Evolutionary conservation across 1,284 basidiomycete genomes (phyloP), one percentile per base, ranked within the genome.

Genomic region (Irpex sp.): DNA sequence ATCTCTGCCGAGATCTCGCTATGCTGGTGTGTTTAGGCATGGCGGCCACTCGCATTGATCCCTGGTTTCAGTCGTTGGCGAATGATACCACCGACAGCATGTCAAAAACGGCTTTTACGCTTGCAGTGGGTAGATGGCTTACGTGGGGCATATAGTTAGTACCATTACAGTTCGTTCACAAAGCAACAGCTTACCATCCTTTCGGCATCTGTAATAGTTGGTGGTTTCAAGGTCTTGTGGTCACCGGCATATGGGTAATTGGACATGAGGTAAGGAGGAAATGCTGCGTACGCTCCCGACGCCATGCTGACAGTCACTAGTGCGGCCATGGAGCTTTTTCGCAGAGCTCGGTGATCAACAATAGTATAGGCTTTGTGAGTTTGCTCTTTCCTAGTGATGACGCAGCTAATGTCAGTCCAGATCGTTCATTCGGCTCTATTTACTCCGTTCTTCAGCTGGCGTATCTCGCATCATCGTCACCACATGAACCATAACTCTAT

Each of bases 201-300:
- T 51, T 37, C 6, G n/a, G 7, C 1, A 21, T 15, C 49, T 19
- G 7, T n/a, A 13, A 13, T 58, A 81, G 83, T 69, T 86, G 85
- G 84, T 86, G 84, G 85, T 84, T 85, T 69, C 84, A 86, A 72
- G 84, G 84, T 11, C 76, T 86, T 8, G 78, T 82, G 36, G 82
- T 86, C 68, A 85, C 83, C 6, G 84, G 84, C 0, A 77, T 86
- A 49, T 87, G 85, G 84, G 84, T 86, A n/a, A 82, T 86, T 58
- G 85, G 84, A 21, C 85, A 85, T 64, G 85, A 86, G 72, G 83
- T 83, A 62, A 31, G 70, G 59, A 9, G 9, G 34, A n/a, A 19
- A 40, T 11, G 8, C 51, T 17, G 34, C 13, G 8, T 49, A 37
- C 5, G 6, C 21, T 58, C 51, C n/a, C 34, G 36, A 56, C 21